A percentile compares a stretch with the other conserved stretches of the same genome.
Conservation (phyloP, 495 filamentous ascomycete genomes). For the Ramalina peruviana region DNA sequence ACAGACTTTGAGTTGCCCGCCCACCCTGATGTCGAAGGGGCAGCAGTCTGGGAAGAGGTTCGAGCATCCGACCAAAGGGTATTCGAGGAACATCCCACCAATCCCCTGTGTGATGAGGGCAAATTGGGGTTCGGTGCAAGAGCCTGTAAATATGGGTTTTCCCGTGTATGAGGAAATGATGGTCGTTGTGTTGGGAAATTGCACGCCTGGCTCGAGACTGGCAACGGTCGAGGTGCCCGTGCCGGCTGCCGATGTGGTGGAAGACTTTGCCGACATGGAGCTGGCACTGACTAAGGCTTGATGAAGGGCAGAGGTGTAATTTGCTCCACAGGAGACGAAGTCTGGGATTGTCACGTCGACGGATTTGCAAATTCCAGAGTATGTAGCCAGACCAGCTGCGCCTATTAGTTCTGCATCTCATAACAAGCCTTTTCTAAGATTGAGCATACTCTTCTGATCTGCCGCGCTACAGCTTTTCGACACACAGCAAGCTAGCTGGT, state of each 20-base stretch:
- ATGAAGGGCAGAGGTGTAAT: constrained; percentile 3
- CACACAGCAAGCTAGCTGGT: constrained; percentile 15
- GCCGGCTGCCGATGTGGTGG: background rate
- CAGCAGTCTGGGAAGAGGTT: constrained; percentile 13
- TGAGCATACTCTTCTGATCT: constrained; percentile 14
- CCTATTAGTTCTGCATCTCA: too few relatives aligned
- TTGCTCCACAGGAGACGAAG: constrained; percentile 3
- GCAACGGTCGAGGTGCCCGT: background rate
- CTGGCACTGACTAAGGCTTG: background rate
- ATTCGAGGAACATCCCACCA: constrained; percentile 13
- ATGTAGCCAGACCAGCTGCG: too few relatives aligned
- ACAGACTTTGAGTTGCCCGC: constrained; percentile 14
- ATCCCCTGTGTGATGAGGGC: constrained; percentile 7
- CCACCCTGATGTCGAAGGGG: constrained; percentile 10
- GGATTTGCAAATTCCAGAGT: constrained; percentile 6
- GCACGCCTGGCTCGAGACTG: constrained; percentile 5
- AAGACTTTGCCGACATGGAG: background rate
- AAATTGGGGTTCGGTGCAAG: constrained; percentile 13
- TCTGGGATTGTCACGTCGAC: constrained; percentile 17
- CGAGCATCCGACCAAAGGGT: constrained; percentile 17
- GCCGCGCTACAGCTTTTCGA: constrained; percentile 6
- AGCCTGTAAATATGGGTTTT: constrained; percentile 10
- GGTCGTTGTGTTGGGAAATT: constrained; percentile 8
- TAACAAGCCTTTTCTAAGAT: too few relatives aligned
- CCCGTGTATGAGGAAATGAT: constrained; percentile 15